Base-by-base conservation (phyloP, 31 red algal species). In the Bonnemaisonia californica region DNA sequence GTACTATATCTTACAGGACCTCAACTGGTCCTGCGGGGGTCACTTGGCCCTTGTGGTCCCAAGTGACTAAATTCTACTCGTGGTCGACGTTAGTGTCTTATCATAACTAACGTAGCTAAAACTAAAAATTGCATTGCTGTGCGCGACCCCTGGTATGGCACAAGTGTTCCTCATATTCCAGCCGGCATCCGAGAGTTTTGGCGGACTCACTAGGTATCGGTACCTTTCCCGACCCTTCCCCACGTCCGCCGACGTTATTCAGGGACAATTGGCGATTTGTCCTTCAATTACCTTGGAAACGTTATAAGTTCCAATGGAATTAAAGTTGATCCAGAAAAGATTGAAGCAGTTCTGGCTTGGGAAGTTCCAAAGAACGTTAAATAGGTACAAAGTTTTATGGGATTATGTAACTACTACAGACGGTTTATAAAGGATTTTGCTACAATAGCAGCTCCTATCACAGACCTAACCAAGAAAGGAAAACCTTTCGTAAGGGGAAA, bases 351-450 rank as follows among this genome's bases (percentile, higher is more conserved):
- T 40, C 31, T 26, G 54, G 2, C 8, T 2, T 83, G 66, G 80
- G 11, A 69, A 55, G 23, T 21, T 58, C 80, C 65, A 41, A 34
- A 38, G n/a, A 80, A 26, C 1, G 36, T 56, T 26, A 86, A 35
- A 9, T 29, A 75, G 36, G 55, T 86, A 11, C 82, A 86, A 1
- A 76, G 69, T 2, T 75, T 86, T 64, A 31, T 76, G 3, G 82
- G 70, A 30, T 2, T 86, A 30, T 47, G 69, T 62, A 86, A 80
- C 61, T 89, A 80, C n/a, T 80, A 74, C 63, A 69, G 85, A 69
- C 69, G 65, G 55, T 89, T 80, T 80, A 31, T 89, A n/a, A 73
- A 71, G 54, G 56, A 65, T 28, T 80, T 72, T 37, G 31, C 85
- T 37, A 42, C 18, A 39, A 73, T 79, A 54, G 85, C 65, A 4